Conservation (phyloP, 768 basidiomycete species). For the Suillus brevipes region DNA sequence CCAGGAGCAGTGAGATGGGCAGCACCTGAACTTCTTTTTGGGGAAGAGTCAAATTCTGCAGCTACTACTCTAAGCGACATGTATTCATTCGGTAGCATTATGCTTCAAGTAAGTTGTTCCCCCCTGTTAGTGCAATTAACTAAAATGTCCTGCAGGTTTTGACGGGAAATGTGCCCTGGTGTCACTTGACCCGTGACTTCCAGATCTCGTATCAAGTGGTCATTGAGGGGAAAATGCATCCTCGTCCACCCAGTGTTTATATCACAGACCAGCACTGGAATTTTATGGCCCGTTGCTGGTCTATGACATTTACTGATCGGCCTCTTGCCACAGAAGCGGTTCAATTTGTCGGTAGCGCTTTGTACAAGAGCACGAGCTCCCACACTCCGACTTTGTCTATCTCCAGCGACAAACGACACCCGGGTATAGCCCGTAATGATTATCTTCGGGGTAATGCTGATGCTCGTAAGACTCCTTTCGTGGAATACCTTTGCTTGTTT, state of each 20-base stretch:
- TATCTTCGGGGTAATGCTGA: conserved; percentile 23
- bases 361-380: conserved; percentile 36
- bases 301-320: neutral
- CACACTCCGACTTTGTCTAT: conserved; percentile 48
- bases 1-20: neutral
- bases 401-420: conserved; percentile 37
- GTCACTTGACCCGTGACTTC: neutral
- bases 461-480: conserved; percentile 24
- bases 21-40: neutral
- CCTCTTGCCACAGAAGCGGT: neutral
- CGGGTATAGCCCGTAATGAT: conserved; percentile 25
- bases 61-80: neutral
- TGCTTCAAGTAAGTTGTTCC: neutral
- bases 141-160: neutral
- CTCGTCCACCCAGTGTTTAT: neutral
- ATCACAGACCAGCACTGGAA: neutral
- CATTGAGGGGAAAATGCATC: neutral
- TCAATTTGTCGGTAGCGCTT: neutral
- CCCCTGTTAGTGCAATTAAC: neutral
- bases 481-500: neutral
- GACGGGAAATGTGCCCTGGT: neutral
- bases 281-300: neutral
- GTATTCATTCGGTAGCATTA: neutral
- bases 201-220: neutral
- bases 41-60: neutral